Evolutionary conservation across 208 protist genomes (phyloP), one percentile per base, ranked within the genome.

Genomic region (Leishmania braziliensis): DNA sequence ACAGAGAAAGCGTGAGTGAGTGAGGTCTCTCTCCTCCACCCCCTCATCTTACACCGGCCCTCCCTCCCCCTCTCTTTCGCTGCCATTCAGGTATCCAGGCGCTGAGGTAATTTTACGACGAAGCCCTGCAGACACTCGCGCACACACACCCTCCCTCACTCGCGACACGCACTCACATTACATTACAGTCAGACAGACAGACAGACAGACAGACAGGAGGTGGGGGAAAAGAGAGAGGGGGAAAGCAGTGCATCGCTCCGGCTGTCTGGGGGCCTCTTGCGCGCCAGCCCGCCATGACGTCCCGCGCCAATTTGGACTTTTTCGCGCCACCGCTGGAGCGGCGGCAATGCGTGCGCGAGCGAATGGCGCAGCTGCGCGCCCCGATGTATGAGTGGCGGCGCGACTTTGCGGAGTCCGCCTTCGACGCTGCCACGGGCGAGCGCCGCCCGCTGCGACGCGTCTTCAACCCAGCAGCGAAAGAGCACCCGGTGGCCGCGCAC

Each of bases 341-440:
- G 36, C 80, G 71, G 3, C 75, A 88, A 8, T 43, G 68, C 46
- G 48, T 62, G 5, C 78, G 82, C 43, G 56, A 63, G 20, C 86
- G 85, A 20, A 71, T 89, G 23, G 71, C 79, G 43, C 82, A 79
- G 60, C 80, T 88, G 77, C 90, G 90, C 62, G 85, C 85, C 46
- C 46, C 58, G 58, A 90, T 94, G 85, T 92, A 84, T 62, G 73
- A 82, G 29, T 93, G 88, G 89, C 86, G 88, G 68, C 77, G 75
- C 75, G 79, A 88, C 82, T 79, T 48, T 2, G 29, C 10, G 4
- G 33, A 75, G 36, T 79, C 78, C 58, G 48, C 36, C 54, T 87
- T 84, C 79, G 75, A 91, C 80, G 62, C 84, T 26, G 26, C 26
- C 62, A 76, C 82, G 8, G 82, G 82, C 5, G 78, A 75, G 39